These are phyloP conservation scores for Moesziomyces parantarcticus DNA, from an alignment of 1,284 basidiomycete species.

Conservation along the genomic window DNA sequence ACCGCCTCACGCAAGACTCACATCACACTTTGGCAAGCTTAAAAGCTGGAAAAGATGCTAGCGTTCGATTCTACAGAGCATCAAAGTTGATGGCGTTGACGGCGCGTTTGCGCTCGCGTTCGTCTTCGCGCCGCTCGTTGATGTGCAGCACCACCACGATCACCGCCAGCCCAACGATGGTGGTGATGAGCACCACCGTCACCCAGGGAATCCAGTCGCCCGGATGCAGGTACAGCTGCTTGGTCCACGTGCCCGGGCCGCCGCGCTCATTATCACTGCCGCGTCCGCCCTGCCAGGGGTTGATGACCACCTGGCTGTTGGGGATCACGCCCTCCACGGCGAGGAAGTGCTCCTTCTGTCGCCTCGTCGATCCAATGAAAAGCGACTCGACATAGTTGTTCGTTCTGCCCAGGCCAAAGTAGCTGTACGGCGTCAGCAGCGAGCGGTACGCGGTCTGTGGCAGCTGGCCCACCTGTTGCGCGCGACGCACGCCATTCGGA, in stretches of 20 bases:
- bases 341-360: conserved; percentile 79
- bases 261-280: conserved; percentile 18
- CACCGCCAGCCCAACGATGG: conserved; percentile 79
- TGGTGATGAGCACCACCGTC: conserved; percentile 81
- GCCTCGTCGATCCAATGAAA: conserved; percentile 61
- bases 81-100: conserved; percentile 97
- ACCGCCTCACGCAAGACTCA: no score
- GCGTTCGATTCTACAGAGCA: conserved; percentile 74
- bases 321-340: conserved; percentile 96
- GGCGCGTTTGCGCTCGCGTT: conserved; percentile 83
- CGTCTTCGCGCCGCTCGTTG: conserved; percentile 93
- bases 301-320: conserved; percentile 95
- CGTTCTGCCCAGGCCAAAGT: conserved; percentile 96
- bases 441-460: conserved; percentile 91
- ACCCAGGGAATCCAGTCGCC: conserved; percentile 99
- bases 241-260: conserved; percentile 76
- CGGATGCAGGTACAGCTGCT: conserved; percentile 89
- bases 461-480: conserved; percentile 92
- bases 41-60: background rate
- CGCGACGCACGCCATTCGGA: conserved; percentile 86
- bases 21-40: no score
- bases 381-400: conserved; percentile 95
- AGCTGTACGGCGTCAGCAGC: conserved; percentile 88
- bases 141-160: conserved; percentile 89
- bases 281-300: conserved; percentile 74